Evolutionary conservation across 2,329 filamentous ascomycete genomes (phyloP).

Genomic region (Shiraia sp.): DNA sequence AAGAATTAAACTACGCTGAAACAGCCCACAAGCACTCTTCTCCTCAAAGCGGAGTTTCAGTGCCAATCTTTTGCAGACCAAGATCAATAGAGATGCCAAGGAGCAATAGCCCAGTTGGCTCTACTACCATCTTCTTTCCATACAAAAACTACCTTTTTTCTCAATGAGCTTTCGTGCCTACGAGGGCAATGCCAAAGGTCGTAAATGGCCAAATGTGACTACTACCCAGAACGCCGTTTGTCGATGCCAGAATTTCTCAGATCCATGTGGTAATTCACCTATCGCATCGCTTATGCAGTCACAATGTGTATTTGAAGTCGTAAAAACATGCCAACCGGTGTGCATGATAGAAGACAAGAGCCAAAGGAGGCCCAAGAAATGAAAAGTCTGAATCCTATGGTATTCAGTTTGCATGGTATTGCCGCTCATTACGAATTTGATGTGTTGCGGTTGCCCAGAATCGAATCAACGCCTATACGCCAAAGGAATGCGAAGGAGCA

Average conservation of each 20-base stretch:
- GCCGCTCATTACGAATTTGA: conserved; percentile 11
- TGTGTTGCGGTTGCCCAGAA: conserved; percentile 10
- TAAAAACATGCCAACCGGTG: not conserved
- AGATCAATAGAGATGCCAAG: no score
- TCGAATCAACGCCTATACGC: conserved; percentile 29
- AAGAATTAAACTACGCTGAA: no score
- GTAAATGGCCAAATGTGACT: conserved; percentile 14
- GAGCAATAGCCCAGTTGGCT: no score
- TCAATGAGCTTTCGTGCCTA: no score
- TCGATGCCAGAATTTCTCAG: no score
- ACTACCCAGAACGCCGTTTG: conserved; percentile 13
- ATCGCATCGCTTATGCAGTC: not conserved
- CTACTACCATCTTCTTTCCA: no score
- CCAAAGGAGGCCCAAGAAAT: not conserved
- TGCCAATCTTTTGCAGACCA: no score
- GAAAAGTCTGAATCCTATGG: not conserved
- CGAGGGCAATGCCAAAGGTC: conserved; percentile 8
- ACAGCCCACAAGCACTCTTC: no score
- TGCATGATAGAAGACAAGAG: not conserved
- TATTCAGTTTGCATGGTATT: conserved; percentile 6
- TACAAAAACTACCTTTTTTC: no score
- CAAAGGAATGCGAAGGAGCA: conserved; percentile 4
- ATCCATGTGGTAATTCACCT: conserved; percentile 1
- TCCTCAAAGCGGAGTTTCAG: no score
- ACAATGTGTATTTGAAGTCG: conserved; percentile 3